A percentile compares a stretch with the other conserved stretches of the same genome.
Conservation (phyloP, 2,329 filamentous ascomycete species). For the Fusarium chuoi region DNA sequence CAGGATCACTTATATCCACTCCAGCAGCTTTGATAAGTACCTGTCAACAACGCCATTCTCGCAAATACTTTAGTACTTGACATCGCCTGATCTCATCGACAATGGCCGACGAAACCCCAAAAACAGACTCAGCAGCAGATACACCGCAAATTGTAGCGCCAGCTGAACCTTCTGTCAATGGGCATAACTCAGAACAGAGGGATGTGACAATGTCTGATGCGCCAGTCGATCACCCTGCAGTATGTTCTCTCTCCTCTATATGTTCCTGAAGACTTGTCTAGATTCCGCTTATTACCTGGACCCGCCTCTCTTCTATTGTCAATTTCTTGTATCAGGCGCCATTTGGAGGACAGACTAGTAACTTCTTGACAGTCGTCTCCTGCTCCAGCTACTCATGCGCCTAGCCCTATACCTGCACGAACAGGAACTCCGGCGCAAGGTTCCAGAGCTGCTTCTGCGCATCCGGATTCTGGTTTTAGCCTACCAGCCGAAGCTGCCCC, state of each 20-base stretch:
- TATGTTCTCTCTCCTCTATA: conserved; percentile 36
- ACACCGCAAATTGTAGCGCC: conserved; percentile 32
- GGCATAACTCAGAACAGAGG: conserved; percentile 42
- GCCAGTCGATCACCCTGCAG: conserved; percentile 53
- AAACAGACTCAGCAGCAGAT: conserved; percentile 34
- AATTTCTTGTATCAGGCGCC: not conserved
- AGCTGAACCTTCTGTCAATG: conserved; percentile 36
- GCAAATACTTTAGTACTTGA: not conserved
- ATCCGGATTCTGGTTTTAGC: conserved; percentile 63
- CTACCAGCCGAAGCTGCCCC: conserved; percentile 69
- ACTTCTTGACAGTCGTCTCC: conserved; percentile 50
- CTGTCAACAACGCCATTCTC: conserved; percentile 11
- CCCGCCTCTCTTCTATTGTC: not conserved
- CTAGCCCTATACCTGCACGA: conserved; percentile 56
- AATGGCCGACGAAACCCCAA: conserved; percentile 48
- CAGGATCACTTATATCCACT: not conserved
- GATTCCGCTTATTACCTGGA: not conserved
- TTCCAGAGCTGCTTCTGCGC: conserved; percentile 67
- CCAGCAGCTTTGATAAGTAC: conserved; percentile 3
- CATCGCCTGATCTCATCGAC: not conserved
- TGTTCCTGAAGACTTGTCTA: not conserved
- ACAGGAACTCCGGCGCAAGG: conserved; percentile 61
- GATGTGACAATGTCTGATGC: conserved; percentile 59
- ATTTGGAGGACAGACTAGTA: conserved; percentile 1
- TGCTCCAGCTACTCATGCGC: conserved; percentile 49